These are phyloP conservation scores for Epicoccum nigrum DNA, from an alignment of 2,329 filamentous ascomycete genomes.

Conservation along the genomic window DNA sequence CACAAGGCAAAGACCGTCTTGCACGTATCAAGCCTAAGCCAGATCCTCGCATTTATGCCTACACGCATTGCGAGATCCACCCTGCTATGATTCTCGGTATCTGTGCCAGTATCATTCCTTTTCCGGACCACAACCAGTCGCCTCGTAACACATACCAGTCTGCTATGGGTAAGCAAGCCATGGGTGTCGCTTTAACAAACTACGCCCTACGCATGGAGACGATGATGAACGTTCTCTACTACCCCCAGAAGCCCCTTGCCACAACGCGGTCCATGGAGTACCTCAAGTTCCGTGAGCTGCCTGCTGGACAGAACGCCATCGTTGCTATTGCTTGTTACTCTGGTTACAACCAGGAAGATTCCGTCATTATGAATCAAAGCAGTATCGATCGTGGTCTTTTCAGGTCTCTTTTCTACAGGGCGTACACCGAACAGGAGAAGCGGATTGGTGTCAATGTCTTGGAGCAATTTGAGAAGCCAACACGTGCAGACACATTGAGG, in stretches of 20 bases:
- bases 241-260: slow-evolving; percentile 95
- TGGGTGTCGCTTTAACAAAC: slow-evolving; percentile 98
- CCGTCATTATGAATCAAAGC: slow-evolving; percentile 99
- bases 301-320: slow-evolving; percentile 96
- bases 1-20: slow-evolving; percentile 76
- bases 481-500: slow-evolving; percentile 82
- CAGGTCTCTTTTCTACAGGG: slow-evolving; percentile 96
- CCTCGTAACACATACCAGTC: slow-evolving; percentile 99
- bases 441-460: slow-evolving; percentile 91
- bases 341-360: slow-evolving; percentile 99
- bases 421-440: slow-evolving; percentile 97
- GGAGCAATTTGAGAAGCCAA: slow-evolving; percentile 95
- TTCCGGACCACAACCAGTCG: slow-evolving; percentile 99
- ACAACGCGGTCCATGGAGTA: slow-evolving; percentile 99
- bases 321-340: slow-evolving; percentile 98
- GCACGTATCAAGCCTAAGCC: slow-evolving; percentile 86
- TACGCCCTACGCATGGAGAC: slow-evolving; percentile 98
- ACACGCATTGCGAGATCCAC: slow-evolving; percentile 98
- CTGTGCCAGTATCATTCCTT: slow-evolving; percentile 98
- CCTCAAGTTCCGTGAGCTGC: slow-evolving; percentile 95
- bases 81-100: slow-evolving; percentile 99
- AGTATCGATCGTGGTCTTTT: slow-evolving; percentile 97
- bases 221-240: slow-evolving; percentile 99
- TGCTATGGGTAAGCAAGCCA: slow-evolving; percentile 99
- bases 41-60: slow-evolving; percentile 86